Conservation (phyloP, 148 eudicot genomes). For the Silene uniflora region DNA sequence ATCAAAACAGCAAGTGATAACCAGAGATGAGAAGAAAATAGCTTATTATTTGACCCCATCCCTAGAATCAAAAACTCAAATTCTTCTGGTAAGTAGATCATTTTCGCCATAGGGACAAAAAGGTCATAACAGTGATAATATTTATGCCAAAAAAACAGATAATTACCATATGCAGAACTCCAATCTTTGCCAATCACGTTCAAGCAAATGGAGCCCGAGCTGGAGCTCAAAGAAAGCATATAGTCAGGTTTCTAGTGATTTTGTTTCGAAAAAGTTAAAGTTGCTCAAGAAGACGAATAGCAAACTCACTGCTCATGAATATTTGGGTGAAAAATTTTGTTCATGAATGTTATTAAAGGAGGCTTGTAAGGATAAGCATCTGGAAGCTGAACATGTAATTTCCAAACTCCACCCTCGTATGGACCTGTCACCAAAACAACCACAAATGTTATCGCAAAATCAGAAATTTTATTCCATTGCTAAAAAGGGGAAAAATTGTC, state of each 20-base stretch:
- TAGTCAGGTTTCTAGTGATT: neutral
- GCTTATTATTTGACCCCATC: too few relatives aligned
- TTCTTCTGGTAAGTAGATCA: too few relatives aligned
- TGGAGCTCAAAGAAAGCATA: slow-evolving; percentile 16
- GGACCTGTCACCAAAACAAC: slow-evolving; percentile 40
- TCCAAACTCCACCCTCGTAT: slow-evolving; percentile 89
- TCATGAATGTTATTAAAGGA: slow-evolving; percentile 63
- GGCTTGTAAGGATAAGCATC: slow-evolving; percentile 89
- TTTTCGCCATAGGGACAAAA: neutral
- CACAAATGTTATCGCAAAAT: neutral
- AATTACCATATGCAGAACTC: slow-evolving; percentile 60
- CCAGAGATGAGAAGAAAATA: too few relatives aligned
- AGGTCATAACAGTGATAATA: neutral
- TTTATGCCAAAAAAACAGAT: neutral
- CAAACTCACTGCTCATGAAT: slow-evolving; percentile 69
- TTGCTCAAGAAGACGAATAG: neutral
- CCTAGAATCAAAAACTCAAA: neutral
- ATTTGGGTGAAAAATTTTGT: slow-evolving; percentile 81
- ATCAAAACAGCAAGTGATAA: neutral
- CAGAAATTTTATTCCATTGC: too few relatives aligned
- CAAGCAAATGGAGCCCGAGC: slow-evolving; percentile 87
- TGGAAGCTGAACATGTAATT: slow-evolving; percentile 71
- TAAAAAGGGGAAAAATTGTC: too few relatives aligned
- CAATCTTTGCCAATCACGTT: slow-evolving; percentile 75
- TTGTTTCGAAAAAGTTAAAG: neutral